Evolutionary conservation across 1,139 yeast species (phyloP).

Genomic region (Pneumocystis wakefieldiae): DNA sequence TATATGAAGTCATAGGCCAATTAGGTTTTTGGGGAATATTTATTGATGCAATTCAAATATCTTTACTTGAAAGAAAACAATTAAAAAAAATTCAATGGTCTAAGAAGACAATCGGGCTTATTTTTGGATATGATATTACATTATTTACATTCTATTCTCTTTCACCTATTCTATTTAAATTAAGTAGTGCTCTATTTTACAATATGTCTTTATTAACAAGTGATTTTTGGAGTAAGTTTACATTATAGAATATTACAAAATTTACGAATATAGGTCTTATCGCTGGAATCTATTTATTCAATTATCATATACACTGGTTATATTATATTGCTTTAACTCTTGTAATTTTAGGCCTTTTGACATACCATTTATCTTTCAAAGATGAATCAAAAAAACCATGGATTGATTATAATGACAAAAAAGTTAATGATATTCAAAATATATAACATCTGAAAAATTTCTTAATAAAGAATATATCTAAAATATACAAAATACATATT

Average conservation of each 20-base stretch:
- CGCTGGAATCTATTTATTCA: slow-evolving; percentile 30
- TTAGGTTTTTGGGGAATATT: slow-evolving; percentile 30
- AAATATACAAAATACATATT: not conserved
- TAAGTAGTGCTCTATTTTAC: slow-evolving; percentile 34
- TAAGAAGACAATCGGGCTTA: slow-evolving; percentile 28
- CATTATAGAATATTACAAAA: not conserved
- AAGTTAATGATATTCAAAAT: slow-evolving; percentile 31
- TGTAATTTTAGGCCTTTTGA: slow-evolving; percentile 28
- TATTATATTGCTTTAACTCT: slow-evolving; percentile 33
- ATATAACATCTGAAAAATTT: not conserved
- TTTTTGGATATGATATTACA: slow-evolving; percentile 29
- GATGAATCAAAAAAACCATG: slow-evolving; percentile 33
- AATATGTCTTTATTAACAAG: slow-evolving; percentile 30
- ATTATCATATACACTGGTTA: slow-evolving; percentile 31
- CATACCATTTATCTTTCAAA: slow-evolving; percentile 25
- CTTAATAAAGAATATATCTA: not conserved
- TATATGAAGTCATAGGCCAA: slow-evolving; percentile 31
- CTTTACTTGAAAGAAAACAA: slow-evolving; percentile 29
- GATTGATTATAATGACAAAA: slow-evolving; percentile 28
- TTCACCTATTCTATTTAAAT: slow-evolving; percentile 31
- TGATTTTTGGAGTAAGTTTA: slow-evolving; percentile 27
- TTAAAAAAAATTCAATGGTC: slow-evolving; percentile 28
- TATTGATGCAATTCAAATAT: slow-evolving; percentile 31
- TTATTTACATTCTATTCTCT: slow-evolving; percentile 28
- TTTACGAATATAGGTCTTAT: slow-evolving; percentile 20